Base-by-base conservation (phyloP, 2,329 filamentous ascomycete genomes). In the Aspergillus sp. region DNA sequence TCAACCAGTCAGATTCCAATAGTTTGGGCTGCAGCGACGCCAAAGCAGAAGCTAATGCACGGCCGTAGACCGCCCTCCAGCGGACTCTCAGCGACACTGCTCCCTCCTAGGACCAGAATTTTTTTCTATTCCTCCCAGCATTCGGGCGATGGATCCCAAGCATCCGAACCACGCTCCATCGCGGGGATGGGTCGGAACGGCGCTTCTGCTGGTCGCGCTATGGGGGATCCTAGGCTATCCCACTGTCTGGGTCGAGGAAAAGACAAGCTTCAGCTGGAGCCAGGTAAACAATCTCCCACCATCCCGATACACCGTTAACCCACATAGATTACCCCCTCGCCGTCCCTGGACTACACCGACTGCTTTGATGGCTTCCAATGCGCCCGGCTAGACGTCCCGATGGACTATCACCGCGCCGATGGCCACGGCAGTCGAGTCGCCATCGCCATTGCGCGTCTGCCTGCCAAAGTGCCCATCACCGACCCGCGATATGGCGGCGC, bases 341-440 rank as follows among this genome's bases (percentile, higher is more conserved):
- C 55, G 5, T 56, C 58, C 4, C 59, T 75, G 6, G 49, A 67
- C n/a, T 75, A 73, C 45, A 59, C 66, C 53, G 61, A 69, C 34
- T 81, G 79, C 62, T 78, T 74, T 51, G 69, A 70, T 51, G 71
- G 67, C 4, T 76, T 76, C 49, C 69, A 78, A 57, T 81, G 79
- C 55, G 76, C 79, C n/a, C 69, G 75, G 5, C 64, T 82, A 3
- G 65, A 75, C 43, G 70, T 81, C 0, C 80, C 79, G 0, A 72
- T 81, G 62, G 76, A 76, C 58, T 78, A 75, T 64, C 69, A 75
- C 29, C 63, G 65, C 4, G 60, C 63, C 0, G 67, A 74, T 34
- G 59, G 66, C 32, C 34, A 69, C 41, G 54, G 66, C 14, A 65
- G 67, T 41, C 61, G 63, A 17, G 69, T 78, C 17, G 68, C 68